Evolutionary conservation across 257 asterid species (phyloP).

Genomic region (Ilex asprella): DNA sequence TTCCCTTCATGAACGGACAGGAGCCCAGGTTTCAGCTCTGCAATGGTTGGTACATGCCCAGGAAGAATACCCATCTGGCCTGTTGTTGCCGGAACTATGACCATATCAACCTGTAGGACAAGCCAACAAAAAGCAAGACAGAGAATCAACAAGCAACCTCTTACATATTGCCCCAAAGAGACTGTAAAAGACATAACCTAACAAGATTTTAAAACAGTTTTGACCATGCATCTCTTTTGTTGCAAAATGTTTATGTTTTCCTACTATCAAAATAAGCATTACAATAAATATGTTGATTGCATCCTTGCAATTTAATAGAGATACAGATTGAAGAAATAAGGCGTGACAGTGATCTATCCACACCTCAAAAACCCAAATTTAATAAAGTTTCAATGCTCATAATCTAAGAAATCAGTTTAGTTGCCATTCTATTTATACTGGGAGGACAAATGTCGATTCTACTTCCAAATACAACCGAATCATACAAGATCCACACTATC

Average conservation of each 20-base stretch:
- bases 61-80: conserved; percentile 97
- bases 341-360: too few species aligned
- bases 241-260: neutral
- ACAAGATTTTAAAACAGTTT: neutral
- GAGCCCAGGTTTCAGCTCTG: conserved; percentile 67
- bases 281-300: too few species aligned
- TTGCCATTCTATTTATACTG: too few species aligned
- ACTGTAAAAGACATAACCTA: neutral
- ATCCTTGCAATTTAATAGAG: too few species aligned
- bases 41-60: conserved; percentile 81
- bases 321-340: too few species aligned
- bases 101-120: conserved; percentile 74
- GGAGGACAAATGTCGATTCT: too few species aligned
- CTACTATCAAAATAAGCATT: neutral
- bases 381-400: too few species aligned
- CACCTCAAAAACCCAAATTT: too few species aligned
- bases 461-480: too few species aligned
- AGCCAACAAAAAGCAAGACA: neutral
- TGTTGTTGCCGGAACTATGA: conserved; percentile 67
- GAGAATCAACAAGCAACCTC: neutral
- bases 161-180: neutral
- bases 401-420: too few species aligned
- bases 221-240: too few species aligned
- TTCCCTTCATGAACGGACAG: conserved; percentile 43
- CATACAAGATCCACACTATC: too few species aligned